Base-by-base conservation (phyloP, 352 stramenopile genomes). In the Pythium dissotocum region DNA sequence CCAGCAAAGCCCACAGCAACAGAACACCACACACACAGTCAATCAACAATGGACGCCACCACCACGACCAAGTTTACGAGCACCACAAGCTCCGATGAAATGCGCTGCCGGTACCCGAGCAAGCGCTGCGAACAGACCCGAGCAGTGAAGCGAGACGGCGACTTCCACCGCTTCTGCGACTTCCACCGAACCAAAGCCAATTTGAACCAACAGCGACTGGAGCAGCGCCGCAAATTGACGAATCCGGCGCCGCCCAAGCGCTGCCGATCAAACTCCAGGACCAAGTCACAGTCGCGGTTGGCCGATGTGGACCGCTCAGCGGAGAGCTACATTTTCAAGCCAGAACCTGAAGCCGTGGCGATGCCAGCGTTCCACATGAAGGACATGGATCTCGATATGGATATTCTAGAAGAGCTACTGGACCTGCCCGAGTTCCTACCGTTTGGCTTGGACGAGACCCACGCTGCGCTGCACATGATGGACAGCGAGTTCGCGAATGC, bases 191-290 rank as follows among this genome's bases (percentile, higher is more conserved):
- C 63, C 28, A 74, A 73, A 24, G 75, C 75, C 56, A 81, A 90
- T 66, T 74, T 77, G 58, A 89, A 91, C 76, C 85, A 93, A 71
- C 82, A 82, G 21, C 76, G 75, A 6, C 75, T 86, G 12, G 77
- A 91, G 62, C 69, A 73, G 13, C 65, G 79, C 48, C 74, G 78
- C 0, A 70, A 73, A 36, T 52, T 67, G 16, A 46, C 58, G 30
- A 77, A 68, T 36, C 54, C 30, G 9, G 40, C 28, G 12, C 65
- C 58, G 42, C 16, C 30, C 21, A 71, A 71, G 65, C 65, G 65
- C 14, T 58, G 32, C 52, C 24, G 44, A 24, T 61, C 55, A 2
- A 38, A 48, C 55, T 35, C 21, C 57, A 9, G 57, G 7, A 33
- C 3, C 49, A 33, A 56, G 49, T 33, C 24, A 18, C 1, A 56